These are phyloP conservation scores for Nakaseomyces bracarensis DNA, from an alignment of 1,139 yeast species.

Conservation along the genomic window DNA sequence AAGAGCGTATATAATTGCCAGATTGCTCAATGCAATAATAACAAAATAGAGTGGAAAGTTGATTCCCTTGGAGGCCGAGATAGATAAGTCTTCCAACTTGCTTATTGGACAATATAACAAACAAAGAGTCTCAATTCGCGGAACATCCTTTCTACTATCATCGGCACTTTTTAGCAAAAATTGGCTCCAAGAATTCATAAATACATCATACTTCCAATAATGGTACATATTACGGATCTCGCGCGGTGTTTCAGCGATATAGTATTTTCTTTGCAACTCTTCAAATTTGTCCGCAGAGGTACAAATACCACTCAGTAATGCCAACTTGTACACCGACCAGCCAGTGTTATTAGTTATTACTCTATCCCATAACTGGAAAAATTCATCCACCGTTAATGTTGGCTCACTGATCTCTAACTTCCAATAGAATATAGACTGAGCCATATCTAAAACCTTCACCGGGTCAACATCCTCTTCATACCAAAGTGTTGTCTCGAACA, in stretches of 20 bases:
- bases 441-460: constrained; percentile 16
- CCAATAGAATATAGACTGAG: constrained; percentile 23
- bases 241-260: constrained; percentile 22
- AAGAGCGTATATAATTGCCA: constrained; percentile 1
- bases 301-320: constrained; percentile 24
- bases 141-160: constrained; percentile 3
- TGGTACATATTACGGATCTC: constrained; percentile 13
- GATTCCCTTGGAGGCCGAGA: background rate
- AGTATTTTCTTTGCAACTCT: constrained; percentile 16
- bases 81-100: background rate
- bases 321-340: constrained; percentile 22
- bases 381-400: constrained; percentile 16
- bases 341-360: constrained; percentile 12
- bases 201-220: constrained; percentile 18
- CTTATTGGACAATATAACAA: constrained; percentile 4
- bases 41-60: constrained; percentile 3
- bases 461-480: constrained; percentile 13
- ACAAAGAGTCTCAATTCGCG: constrained; percentile 1
- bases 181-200: constrained; percentile 21
- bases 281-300: constrained; percentile 16
- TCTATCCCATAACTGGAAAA: constrained; percentile 22
- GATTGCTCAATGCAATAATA: constrained; percentile 1
- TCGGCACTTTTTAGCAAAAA: constrained; percentile 10
- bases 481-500: constrained; percentile 14
- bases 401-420: constrained; percentile 31